These are phyloP conservation scores for Xylaria sp. DNA, from an alignment of 2,329 filamentous ascomycete species.

Conservation along the genomic window DNA sequence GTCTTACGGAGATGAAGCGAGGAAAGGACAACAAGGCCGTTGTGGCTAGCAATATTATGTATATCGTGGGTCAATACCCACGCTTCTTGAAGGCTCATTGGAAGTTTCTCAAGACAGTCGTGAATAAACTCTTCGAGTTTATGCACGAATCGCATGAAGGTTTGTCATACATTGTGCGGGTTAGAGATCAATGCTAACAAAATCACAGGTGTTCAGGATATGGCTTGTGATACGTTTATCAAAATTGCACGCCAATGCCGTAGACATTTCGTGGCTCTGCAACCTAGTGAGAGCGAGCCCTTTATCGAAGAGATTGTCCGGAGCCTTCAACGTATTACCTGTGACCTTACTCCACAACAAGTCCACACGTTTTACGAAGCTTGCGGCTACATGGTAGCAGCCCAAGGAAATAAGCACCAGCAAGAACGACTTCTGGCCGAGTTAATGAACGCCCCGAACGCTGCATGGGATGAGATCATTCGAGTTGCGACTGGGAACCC, in stretches of 20 bases:
- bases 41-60: conserved; percentile 99
- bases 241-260: conserved; percentile 99
- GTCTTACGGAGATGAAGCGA: conserved; percentile 98
- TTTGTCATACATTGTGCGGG: conserved; percentile 52
- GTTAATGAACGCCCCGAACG: conserved; percentile 92
- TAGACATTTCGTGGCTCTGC: conserved; percentile 94
- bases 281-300: conserved; percentile 92
- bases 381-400: conserved; percentile 98
- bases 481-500: conserved; percentile 86
- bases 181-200: conserved; percentile 44
- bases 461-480: conserved; percentile 96
- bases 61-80: conserved; percentile 98
- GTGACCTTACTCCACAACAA: conserved; percentile 93
- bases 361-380: conserved; percentile 99
- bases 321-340: conserved; percentile 95
- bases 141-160: conserved; percentile 99
- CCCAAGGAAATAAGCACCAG: conserved; percentile 92
- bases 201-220: conserved; percentile 86
- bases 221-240: conserved; percentile 99
- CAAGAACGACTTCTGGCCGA: conserved; percentile 93
- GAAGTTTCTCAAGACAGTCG: conserved; percentile 99
- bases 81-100: conserved; percentile 98
- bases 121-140: conserved; percentile 99
- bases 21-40: conserved; percentile 99
- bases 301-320: conserved; percentile 99